A percentile compares a stretch with the other conserved stretches of the same genome.
These are phyloP conservation scores for Omphalea diandra DNA, from an alignment of 441 rosid species.

Conservation along the genomic window DNA sequence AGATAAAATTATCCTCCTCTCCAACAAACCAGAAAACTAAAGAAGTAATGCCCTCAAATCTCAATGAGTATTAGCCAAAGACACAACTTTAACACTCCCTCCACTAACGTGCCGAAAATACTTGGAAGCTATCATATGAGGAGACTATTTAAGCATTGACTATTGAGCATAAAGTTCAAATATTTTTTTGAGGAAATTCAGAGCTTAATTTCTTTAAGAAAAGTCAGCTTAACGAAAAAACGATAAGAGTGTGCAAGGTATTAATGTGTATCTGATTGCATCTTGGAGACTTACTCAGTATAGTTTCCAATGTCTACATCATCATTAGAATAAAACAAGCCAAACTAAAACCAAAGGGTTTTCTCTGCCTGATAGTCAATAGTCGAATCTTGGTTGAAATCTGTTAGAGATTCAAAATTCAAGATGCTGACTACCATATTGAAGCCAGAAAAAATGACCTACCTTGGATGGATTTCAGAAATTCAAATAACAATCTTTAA, in stretches of 20 bases:
- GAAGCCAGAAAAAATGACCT: not conserved
- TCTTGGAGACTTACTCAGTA: not conserved
- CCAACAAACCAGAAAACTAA: too few relatives aligned
- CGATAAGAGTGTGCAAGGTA: not conserved
- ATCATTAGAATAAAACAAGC: not conserved
- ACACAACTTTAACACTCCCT: too few relatives aligned
- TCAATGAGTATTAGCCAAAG: too few relatives aligned
- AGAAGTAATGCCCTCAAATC: too few relatives aligned
- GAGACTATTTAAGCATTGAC: not conserved
- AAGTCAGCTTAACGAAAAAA: too few relatives aligned
- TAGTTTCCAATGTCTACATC: not conserved
- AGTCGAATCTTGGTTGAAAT: not conserved
- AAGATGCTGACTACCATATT: not conserved
- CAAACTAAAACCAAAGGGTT: not conserved
- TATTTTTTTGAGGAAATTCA: too few relatives aligned
- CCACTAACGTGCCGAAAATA: too few relatives aligned
- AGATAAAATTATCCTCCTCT: too few relatives aligned
- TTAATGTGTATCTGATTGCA: not conserved
- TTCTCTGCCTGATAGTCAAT: not conserved
- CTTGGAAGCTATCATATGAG: too few relatives aligned
- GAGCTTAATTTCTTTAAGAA: too few relatives aligned
- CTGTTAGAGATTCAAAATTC: not conserved
- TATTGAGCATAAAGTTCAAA: not conserved
- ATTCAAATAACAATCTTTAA: not conserved
- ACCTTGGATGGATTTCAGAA: not conserved